Base-by-base conservation (phyloP, 2,329 filamentous ascomycete genomes). In the Dryadomyces quercus-mongolicae region DNA sequence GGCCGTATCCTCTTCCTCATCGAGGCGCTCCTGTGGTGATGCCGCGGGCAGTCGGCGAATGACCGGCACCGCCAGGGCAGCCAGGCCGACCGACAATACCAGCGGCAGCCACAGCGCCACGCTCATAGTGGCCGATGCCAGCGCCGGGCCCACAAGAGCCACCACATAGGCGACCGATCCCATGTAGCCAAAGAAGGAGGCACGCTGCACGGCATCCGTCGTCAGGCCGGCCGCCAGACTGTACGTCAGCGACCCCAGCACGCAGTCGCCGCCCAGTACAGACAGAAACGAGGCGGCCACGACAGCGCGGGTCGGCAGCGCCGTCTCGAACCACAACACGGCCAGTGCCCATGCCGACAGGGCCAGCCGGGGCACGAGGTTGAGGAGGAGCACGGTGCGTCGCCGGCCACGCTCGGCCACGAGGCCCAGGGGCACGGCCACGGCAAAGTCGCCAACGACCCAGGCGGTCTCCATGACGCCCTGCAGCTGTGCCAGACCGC, bases 151-250 rank as follows among this genome's bases (percentile, higher is more conserved):
- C 2, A 73, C 64, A 16, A 74, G 65, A 1, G 69, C 69, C 15
- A 76, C 70, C 0, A 75, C 68, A 50, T 74, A 75, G 2, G 73
- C 68, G 6, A 75, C 62, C 3, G 74, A 74, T 59, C 71, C 73
- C 65, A 74, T 73, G 62, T 74, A 75, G 36, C 73, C 74, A 59
- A 76, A 76, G 59, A 73, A 75, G 2, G 72, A 71, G 9, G 74
- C 73, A 8, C 69, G 63, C 6, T 66, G 60, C 12, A 72, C 67
- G 47, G 68, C 65, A 51, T 76, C 71, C 5, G 74, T 68, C 0
- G 73, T 71, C 21, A 74, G 61, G 1, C 67, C 65, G 0, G 74
- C 70, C 0, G 72, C 71, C 5, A 76, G 66, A 1, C 70, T 63
- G 51, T 75, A 76, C 2, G 71, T 67, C 45, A 76, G 69, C 20